Base-by-base conservation (phyloP, 2,329 filamentous ascomycete species). In the Emmonsiellopsis sp. region DNA sequence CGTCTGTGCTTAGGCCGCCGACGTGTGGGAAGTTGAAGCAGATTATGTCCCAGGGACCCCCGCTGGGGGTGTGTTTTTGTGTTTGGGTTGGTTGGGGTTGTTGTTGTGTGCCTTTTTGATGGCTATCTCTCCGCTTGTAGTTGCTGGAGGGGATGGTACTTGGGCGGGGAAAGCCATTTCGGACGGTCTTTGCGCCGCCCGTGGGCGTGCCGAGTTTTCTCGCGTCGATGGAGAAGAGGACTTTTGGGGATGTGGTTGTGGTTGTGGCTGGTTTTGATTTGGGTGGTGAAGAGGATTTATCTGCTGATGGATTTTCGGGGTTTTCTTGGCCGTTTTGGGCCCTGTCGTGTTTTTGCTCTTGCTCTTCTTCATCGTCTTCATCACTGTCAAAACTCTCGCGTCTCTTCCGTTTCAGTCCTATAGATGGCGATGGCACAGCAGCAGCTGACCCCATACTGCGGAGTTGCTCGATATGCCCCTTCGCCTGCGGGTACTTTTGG, bases 21-120 rank as follows among this genome's bases (percentile, higher is more conserved):
- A 94, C 87, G 73, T 98, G 93, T 37, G 93, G 93, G 70, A 98
- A 98, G 76, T 96, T 95, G 81, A 97, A 98, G 60, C 92, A 78
- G 57, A 97, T 85, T 54, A 83, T 80, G 68, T 95, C 84, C 77
- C 86, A 91, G 3, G 75, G 70, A 3, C 71, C 70, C 13, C 63
- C 63, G 30, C 54, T 47, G 45, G 55, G 53, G 7, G 59, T 50
- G 16, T 50, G 46, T 30, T 48, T 43, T 26, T 43, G 31, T 26
- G 45, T 13, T 47, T 42, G 35, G 47, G 44, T 9, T 42, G 30
- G 44, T 15, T 13, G 7, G 15, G 46, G 26, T 10, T 34, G 32
- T 26, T 40, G 31, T 13, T 32, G 34, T 37, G 11, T 42, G 26
- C 1, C 11, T 13, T 11, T 50, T 31, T 16, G 51, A 30, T 8